Conservation (phyloP, 2,329 filamentous ascomycete species). For the Endocalyx cinctus region DNA sequence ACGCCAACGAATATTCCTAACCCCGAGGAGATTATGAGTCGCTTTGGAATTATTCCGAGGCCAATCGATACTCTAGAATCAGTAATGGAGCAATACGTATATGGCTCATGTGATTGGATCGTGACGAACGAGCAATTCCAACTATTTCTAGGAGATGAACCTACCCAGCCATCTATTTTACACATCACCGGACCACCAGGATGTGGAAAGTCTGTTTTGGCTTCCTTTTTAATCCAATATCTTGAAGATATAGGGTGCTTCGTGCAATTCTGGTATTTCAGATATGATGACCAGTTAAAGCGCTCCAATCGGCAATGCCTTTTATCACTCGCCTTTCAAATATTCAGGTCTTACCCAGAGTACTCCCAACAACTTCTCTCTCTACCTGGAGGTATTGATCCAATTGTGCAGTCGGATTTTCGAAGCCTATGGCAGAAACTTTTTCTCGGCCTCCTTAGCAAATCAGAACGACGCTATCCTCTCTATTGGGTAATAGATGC, state of each 20-base stretch:
- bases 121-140: neutral
- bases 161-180: neutral
- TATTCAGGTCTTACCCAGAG: neutral
- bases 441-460: neutral
- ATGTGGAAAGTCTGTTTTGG: conserved; percentile 1
- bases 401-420: neutral
- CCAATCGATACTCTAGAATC: neutral
- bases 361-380: neutral
- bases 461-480: neutral
- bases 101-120: neutral
- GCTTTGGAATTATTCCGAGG: neutral
- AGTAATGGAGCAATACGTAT: neutral
- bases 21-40: neutral
- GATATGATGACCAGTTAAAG: neutral
- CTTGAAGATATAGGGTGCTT: neutral
- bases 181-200: conserved; percentile 1
- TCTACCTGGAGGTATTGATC: neutral
- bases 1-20: too few relatives aligned
- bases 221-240: neutral
- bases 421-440: neutral
- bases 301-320: neutral
- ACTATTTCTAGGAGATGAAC: neutral
- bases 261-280: neutral
- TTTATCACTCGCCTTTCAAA: neutral
- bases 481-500: neutral